Conservation (phyloP, 768 basidiomycete species). For the Tylopilus plumbeoviolaceoides region DNA sequence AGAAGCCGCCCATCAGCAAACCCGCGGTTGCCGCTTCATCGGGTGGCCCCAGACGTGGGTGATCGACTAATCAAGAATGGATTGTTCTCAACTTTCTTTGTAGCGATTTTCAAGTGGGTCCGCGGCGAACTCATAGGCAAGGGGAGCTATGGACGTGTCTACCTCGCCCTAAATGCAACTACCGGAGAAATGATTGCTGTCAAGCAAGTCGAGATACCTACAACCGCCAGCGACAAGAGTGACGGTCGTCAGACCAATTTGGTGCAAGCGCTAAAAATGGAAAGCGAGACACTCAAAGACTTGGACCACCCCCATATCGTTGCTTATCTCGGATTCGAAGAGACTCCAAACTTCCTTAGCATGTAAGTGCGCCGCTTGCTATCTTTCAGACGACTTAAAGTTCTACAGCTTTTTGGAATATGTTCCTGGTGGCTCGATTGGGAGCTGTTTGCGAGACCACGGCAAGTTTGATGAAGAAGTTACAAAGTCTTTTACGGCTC, state of each 20-base stretch:
- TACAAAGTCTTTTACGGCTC: slow-evolving; percentile 86
- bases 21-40: slow-evolving; percentile 58
- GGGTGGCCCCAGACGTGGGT: slow-evolving; percentile 65
- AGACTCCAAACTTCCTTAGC: slow-evolving; percentile 83
- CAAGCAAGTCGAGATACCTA: slow-evolving; percentile 96
- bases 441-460: slow-evolving; percentile 84
- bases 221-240: slow-evolving; percentile 85
- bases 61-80: slow-evolving; percentile 3
- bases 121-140: slow-evolving; percentile 96
- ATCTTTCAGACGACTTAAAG: background rate
- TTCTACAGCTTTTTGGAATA: slow-evolving; percentile 89
- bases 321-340: slow-evolving; percentile 93
- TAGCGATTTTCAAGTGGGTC: slow-evolving; percentile 96
- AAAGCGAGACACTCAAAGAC: slow-evolving; percentile 95
- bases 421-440: slow-evolving; percentile 95
- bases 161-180: slow-evolving; percentile 91
- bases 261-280: slow-evolving; percentile 89
- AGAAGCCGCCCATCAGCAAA: slow-evolving; percentile 40
- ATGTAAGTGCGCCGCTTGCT: slow-evolving; percentile 56
- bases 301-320: slow-evolving; percentile 97
- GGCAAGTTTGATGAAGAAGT: slow-evolving; percentile 92
- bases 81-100: slow-evolving; percentile 18
- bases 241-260: slow-evolving; percentile 81
- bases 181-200: slow-evolving; percentile 99
- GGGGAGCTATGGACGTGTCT: slow-evolving; percentile 95